Evolutionary conservation across 2,329 filamentous ascomycete species (phyloP).

Genomic region (Fusarium pseudoanthophilum): DNA sequence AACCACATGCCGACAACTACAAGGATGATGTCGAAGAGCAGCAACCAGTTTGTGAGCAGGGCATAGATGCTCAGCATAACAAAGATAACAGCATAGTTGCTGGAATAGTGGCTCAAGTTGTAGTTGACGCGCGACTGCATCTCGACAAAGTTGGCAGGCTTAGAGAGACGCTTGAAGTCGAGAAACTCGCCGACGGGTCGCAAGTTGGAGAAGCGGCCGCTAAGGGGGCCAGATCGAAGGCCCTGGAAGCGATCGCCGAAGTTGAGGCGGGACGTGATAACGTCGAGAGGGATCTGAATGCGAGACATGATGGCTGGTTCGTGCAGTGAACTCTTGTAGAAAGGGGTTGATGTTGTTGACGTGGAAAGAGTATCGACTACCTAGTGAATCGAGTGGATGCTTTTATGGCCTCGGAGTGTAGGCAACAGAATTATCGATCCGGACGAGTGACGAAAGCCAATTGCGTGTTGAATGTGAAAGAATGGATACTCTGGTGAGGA

Average conservation of each 20-base stretch:
- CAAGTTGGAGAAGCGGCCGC: slow-evolving; percentile 89
- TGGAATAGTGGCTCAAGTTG: slow-evolving; percentile 96
- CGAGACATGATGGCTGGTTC: slow-evolving; percentile 71
- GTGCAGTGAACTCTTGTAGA: slow-evolving; percentile 20
- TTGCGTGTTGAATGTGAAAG: slow-evolving; percentile 37
- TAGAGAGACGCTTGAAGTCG: slow-evolving; percentile 94
- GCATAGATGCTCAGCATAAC: slow-evolving; percentile 96
- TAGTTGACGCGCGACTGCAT: slow-evolving; percentile 94
- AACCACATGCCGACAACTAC: slow-evolving; percentile 88
- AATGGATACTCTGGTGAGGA: slow-evolving; percentile 34
- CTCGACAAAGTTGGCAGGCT: slow-evolving; percentile 90
- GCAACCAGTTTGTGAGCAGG: slow-evolving; percentile 83
- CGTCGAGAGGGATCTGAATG: slow-evolving; percentile 92
- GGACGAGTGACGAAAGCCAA: slow-evolving; percentile 33
- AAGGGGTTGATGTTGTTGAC: slow-evolving; percentile 10
- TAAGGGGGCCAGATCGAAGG: slow-evolving; percentile 81
- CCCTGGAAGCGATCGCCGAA: slow-evolving; percentile 85
- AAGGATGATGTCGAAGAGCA: slow-evolving; percentile 93
- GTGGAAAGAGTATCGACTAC: slow-evolving; percentile 8
- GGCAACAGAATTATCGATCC: slow-evolving; percentile 43
- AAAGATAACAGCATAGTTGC: slow-evolving; percentile 96
- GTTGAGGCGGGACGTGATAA: slow-evolving; percentile 90
- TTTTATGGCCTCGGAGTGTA: slow-evolving; percentile 35
- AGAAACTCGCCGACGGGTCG: slow-evolving; percentile 92
- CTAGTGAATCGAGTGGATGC: slow-evolving; percentile 14